Conservation (phyloP, 78 protist genomes). For the Emiliania huxleyi region DNA sequence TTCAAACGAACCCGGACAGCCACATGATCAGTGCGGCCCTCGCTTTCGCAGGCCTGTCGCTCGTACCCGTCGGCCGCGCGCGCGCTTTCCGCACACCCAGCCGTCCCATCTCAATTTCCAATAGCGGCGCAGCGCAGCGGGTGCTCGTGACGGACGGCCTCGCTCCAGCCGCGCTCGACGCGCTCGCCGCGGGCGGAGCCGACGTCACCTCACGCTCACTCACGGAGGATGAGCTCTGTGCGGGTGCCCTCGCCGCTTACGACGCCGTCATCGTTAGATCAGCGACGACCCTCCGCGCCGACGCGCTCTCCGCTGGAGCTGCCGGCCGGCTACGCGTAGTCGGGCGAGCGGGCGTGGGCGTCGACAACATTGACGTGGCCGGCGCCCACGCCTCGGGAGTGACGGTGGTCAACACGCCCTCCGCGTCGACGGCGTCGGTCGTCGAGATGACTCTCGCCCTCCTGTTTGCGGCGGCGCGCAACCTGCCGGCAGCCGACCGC, state of each 20-base stretch:
- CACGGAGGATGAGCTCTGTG: no score
- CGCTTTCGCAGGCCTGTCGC: no score
- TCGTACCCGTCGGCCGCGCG: no score
- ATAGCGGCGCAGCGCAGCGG: no score
- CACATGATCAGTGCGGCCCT: no score
- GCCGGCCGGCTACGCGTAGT: conserved; percentile 33
- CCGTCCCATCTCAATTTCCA: no score
- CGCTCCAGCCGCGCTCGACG: no score
- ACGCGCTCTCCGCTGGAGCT: conserved; percentile 4
- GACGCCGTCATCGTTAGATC: conserved; percentile 32
- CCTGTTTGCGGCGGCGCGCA: conserved; percentile 29
- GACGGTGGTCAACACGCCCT: conserved; percentile 37
- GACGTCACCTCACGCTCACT: no score
- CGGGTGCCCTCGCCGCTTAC: conserved; percentile 23
- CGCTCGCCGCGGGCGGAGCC: no score
- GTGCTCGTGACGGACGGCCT: no score
- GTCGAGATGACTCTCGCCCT: conserved; percentile 45
- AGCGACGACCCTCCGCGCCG: conserved; percentile 17
- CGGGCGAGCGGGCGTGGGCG: conserved; percentile 64
- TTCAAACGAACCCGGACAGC: no score
- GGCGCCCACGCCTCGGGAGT: conserved; percentile 31
- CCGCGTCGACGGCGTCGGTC: conserved; percentile 19
- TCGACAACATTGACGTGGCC: conserved; percentile 57
- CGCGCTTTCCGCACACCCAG: no score
- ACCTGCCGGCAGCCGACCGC: conserved; percentile 4